Base-by-base conservation (phyloP, 2,329 filamentous ascomycete species). In the Mycocentrospora acerina region DNA sequence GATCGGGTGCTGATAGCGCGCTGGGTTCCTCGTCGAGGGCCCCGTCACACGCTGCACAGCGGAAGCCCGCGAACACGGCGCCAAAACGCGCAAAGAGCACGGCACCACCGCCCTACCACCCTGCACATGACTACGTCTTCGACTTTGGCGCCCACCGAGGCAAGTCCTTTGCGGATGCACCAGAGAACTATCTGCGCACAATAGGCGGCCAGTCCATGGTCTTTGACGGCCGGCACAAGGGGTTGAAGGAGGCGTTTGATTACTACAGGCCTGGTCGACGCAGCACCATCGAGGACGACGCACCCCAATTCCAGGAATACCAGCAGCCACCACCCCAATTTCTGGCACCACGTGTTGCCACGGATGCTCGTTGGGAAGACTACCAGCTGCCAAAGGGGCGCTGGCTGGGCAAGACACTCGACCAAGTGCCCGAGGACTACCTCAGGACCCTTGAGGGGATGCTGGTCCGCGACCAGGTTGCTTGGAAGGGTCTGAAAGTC, bases 241-340 rank as follows among this genome's bases (percentile, higher is more conserved):
- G 49, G 14, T 24, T 57, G 8, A 37, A 44, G 16, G 53, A 57
- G 16, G 55, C 55, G 10, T 57, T 55, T 24, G 55, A 59, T n/a
- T 51, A 49, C 35, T 43, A 54, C 32, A 48, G 48, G 13, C 54
- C 55, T 16, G 49, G 49, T 5, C 36, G 51, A 33, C 44, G 48
- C 22, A 42, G 47, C 4, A 18, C 35, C 22, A 40, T 35, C 10
- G 38, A 22, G 4, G 32, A 40, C 25, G 30, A 28, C 15, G 11
- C 22, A 8, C 28, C 32, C 10, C 27, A 39, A 22, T 22, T 22
- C 19, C 5, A 22, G 9, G 19, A 22, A 9, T 22, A 22, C 19
- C 5, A 22, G 9, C 22, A 39, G 11, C 28, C 50, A 30, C 25
- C 33, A 1, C 37, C 33, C 17, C 32, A 40, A 22, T 22, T 22